These are phyloP conservation scores for Pseudozyma sp. DNA, from an alignment of 1,284 basidiomycete species.

Conservation along the genomic window DNA sequence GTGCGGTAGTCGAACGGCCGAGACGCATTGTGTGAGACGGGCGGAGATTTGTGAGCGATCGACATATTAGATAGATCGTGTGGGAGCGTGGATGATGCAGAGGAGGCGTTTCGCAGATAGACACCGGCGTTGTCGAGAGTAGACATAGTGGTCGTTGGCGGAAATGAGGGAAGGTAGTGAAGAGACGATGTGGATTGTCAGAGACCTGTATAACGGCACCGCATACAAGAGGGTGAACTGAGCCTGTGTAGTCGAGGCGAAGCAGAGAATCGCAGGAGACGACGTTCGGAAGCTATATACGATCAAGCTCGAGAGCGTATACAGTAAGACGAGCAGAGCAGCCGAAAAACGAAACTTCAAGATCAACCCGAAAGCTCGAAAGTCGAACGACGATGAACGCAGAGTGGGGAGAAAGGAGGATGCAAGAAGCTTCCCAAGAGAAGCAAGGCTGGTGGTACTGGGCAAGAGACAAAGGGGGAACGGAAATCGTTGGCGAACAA, in stretches of 20 bases:
- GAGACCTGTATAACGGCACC: not conserved
- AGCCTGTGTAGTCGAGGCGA: not conserved
- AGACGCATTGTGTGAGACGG: not conserved
- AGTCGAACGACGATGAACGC: not conserved
- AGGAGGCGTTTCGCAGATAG: constrained; percentile 21
- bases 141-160: constrained; percentile 17
- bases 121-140: constrained; percentile 16
- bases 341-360: constrained; percentile 10
- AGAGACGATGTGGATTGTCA: constrained; percentile 10
- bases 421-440: constrained; percentile 6
- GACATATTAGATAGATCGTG: constrained; percentile 35
- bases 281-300: constrained; percentile 12
- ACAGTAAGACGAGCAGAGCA: not conserved
- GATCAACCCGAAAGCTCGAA: constrained; percentile 25
- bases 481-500: constrained; percentile 3
- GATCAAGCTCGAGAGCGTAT: constrained; percentile 1
- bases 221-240: constrained; percentile 1
- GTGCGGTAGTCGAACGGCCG: constrained; percentile 12
- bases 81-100: constrained; percentile 20
- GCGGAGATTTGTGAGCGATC: constrained; percentile 17
- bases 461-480: constrained; percentile 1
- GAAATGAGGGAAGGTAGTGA: not conserved
- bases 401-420: not conserved
- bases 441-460: not conserved
- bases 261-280: constrained; percentile 7